Base-by-base conservation (phyloP, 2,329 filamentous ascomycete genomes). In the Talaromyces verruculosus region DNA sequence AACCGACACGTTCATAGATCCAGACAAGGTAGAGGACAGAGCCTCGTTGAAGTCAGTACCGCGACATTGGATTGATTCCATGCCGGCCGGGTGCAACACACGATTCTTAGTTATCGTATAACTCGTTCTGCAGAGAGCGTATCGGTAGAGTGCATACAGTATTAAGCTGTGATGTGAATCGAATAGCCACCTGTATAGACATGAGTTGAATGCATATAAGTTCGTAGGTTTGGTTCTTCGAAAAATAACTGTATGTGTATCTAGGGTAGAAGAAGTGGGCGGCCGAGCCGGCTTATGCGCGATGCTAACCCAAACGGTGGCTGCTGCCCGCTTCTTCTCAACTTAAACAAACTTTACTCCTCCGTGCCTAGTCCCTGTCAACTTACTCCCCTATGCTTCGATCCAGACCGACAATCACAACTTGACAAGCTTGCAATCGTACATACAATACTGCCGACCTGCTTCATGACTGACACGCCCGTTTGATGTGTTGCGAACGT, bases 401-500 rank as follows among this genome's bases (percentile, higher is more conserved):
- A 43, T 61, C 43, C 58, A 28, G 39, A 61, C 58, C 41, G 17
- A 37, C 53, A 37, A 3, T 4, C 30, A 35, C 51, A 2, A 37
- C 4, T n/a, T 10, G 15, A 3, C 30, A 19, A 13, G 3, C 28
- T 25, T 35, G 0, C 28, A 22, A n/a, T 53, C 51, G 11, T 15
- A 55, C 28, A 37, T 35, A 22, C 49, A 55, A 15, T 17, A 13
- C 37, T 19, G 5, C 51, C 51, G 17, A 2, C 19, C 53, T 67
- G 61, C 62, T 65, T 65, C 67, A 69, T 71, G 63, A 47, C 63
- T 22, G 43, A 57, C 41, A 39, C 60, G n/a, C 57, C 37, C 57
- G 17, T 35, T 60, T 65, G 28, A 59, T 65, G 41, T 43, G 45
- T 43, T 55, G 61, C 61, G 8, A 41, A 30, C 51, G 39, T 60